phyloP scores from a whole-genome alignment of 192 early-diverging fungal genomes.

The Coemansia sp. region DNA sequence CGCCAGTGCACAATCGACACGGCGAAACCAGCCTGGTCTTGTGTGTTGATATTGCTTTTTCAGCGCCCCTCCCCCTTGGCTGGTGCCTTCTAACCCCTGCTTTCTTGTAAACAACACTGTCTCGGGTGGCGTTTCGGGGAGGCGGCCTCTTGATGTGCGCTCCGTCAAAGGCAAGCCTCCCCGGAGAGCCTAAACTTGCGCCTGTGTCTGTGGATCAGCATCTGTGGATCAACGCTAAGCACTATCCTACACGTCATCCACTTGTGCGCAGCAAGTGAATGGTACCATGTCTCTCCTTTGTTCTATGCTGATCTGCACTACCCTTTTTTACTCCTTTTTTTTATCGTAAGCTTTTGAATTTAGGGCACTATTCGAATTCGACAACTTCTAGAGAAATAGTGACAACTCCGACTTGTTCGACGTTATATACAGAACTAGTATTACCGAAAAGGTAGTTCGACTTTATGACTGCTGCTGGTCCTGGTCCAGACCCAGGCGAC shows the following conservation, averaged over 20 bases:
- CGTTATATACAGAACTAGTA: neutral
- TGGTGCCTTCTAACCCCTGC: neutral
- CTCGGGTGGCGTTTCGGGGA: neutral
- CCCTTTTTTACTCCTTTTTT: neutral
- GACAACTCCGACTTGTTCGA: neutral
- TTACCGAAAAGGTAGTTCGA: neutral
- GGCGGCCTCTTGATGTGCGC: slow-evolving; percentile 1
- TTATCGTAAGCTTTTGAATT: neutral
- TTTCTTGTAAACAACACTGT: neutral
- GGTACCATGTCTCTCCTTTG: neutral
- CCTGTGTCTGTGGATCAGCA: neutral
- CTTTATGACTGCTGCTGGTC: slow-evolving; percentile 1
- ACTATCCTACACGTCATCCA: neutral
- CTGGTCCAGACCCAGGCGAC: slow-evolving; percentile 3
- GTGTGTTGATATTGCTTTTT: neutral
- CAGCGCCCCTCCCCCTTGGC: slow-evolving; percentile 5
- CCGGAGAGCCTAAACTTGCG: neutral
- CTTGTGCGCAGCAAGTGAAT: neutral
- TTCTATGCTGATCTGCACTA: neutral
- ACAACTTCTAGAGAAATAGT: neutral
- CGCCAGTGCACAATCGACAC: neutral
- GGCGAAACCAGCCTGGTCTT: neutral
- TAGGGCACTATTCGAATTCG: neutral
- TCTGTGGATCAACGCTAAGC: neutral
- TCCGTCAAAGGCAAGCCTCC: neutral